These are phyloP conservation scores for Aquilaria yunnanensis DNA, from an alignment of 345 rosid species.

Conservation along the genomic window DNA sequence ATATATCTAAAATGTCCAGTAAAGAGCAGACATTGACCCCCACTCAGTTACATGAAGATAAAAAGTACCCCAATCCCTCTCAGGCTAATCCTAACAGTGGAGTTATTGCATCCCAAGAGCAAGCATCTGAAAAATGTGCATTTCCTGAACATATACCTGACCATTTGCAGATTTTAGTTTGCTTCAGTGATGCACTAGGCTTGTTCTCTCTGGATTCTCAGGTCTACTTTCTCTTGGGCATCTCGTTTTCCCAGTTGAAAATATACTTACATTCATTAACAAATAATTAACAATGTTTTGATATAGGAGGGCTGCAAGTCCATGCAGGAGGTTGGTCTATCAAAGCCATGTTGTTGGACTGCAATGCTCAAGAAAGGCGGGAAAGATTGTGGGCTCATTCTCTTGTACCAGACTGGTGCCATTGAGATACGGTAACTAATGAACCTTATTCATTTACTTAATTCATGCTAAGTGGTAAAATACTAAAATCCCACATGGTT, in stretches of 20 bases:
- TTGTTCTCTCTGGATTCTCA: constrained; percentile 54
- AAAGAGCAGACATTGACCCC: constrained; percentile 19
- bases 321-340: constrained; percentile 39
- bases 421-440: constrained; percentile 61
- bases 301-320: constrained; percentile 49
- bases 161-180: constrained; percentile 40
- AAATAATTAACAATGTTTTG: constrained; percentile 23
- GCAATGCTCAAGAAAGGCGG: constrained; percentile 47
- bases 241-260: constrained; percentile 8
- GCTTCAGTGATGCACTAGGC: constrained; percentile 56
- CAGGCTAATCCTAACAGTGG: constrained; percentile 19
- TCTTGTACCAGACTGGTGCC: constrained; percentile 61
- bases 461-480: too few species aligned
- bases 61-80: constrained; percentile 19
- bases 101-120: constrained; percentile 27
- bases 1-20: constrained; percentile 24
- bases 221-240: constrained; percentile 32
- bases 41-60: constrained; percentile 27
- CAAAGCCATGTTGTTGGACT: constrained; percentile 73
- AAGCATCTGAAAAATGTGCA: constrained; percentile 27
- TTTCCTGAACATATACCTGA: constrained; percentile 25
- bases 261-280: constrained; percentile 18
- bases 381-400: constrained; percentile 45
- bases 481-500: too few species aligned
- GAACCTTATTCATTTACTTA: too few species aligned